Conservation (phyloP, 2,329 filamentous ascomycete species). For the Claviceps purpurea region DNA sequence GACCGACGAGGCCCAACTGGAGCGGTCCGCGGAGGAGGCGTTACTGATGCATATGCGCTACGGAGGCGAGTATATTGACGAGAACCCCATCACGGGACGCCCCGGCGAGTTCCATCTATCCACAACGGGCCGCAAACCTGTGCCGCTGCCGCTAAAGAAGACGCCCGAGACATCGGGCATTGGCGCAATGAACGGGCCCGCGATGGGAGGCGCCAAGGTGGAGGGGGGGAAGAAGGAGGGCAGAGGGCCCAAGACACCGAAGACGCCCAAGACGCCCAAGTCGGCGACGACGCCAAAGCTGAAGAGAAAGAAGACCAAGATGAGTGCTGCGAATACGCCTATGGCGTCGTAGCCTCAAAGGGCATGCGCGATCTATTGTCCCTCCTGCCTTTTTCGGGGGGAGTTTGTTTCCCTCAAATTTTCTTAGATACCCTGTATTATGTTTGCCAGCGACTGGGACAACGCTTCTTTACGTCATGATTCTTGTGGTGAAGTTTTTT, state of each 20-base stretch:
- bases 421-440: background rate
- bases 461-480: too few species aligned
- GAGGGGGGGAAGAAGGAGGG: slow-evolving; percentile 32
- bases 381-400: too few species aligned
- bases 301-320: slow-evolving; percentile 36
- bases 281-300: slow-evolving; percentile 28
- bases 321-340: slow-evolving; percentile 20
- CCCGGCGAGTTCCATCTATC: slow-evolving; percentile 53
- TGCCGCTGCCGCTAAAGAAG: slow-evolving; percentile 20
- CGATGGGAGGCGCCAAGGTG: slow-evolving; percentile 25
- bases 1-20: slow-evolving; percentile 25
- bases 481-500: too few species aligned
- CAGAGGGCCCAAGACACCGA: slow-evolving; percentile 31
- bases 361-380: background rate
- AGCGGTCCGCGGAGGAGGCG: slow-evolving; percentile 43
- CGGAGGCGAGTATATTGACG: slow-evolving; percentile 53
- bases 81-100: slow-evolving; percentile 53
- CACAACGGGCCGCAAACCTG: slow-evolving; percentile 41
- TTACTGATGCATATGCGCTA: slow-evolving; percentile 43
- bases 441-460: background rate
- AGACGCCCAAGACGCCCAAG: slow-evolving; percentile 28
- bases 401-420: background rate
- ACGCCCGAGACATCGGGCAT: slow-evolving; percentile 17
- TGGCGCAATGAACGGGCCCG: slow-evolving; percentile 21
- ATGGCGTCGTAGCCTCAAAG: slow-evolving; percentile 12